Base-by-base conservation (phyloP, 208 protist species). In the Leishmania major region DNA sequence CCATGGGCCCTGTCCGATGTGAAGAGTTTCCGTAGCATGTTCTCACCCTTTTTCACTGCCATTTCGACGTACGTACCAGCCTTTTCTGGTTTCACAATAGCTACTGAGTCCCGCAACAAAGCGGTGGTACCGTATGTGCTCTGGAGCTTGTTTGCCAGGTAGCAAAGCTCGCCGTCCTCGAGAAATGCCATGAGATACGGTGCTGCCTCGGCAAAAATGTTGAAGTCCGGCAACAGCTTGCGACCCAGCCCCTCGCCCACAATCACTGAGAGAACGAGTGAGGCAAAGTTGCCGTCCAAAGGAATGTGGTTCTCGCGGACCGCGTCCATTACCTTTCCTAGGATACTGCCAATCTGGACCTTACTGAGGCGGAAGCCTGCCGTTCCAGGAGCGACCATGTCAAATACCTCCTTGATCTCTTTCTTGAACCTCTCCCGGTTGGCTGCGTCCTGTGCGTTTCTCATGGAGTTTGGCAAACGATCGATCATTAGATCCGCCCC, bases 281-380 rank as follows among this genome's bases (percentile, higher is more conserved):
- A 96, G 2, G 96, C 88, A 89, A 98, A 99, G 79, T 97, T 96
- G 40, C 94, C 90, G 79, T 99, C 97, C n/a, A 99, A 90, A 28
- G 89, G 85, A 17, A 97, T 91, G 49, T 90, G 87, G 87, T 98
- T 93, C 80, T 96, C 86, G 6, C 95, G 89, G 40, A 98, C 89
- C 0, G 93, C 89, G 25, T 83, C 72, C 87, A 99, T 89, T 11
- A 98, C 88, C 69, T 95, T 89, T 2, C 70, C 70, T 19, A 99
- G 89, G 0, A 98, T 89, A 22, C 81, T 67, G 28, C 95, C 96
- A 37, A 99, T 95, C 69, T 91, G 83, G 17, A 99, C 91, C 74
- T 91, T 86, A 71, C 90, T 91, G 28, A 98, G 88, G 62, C 87
- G 92, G 87, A 98, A 98, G 17, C 94, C 93, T 69, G 86, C 84